These are phyloP conservation scores for Ogataea parapolymorpha DNA, from an alignment of 805 yeast genomes.

Conservation along the genomic window DNA sequence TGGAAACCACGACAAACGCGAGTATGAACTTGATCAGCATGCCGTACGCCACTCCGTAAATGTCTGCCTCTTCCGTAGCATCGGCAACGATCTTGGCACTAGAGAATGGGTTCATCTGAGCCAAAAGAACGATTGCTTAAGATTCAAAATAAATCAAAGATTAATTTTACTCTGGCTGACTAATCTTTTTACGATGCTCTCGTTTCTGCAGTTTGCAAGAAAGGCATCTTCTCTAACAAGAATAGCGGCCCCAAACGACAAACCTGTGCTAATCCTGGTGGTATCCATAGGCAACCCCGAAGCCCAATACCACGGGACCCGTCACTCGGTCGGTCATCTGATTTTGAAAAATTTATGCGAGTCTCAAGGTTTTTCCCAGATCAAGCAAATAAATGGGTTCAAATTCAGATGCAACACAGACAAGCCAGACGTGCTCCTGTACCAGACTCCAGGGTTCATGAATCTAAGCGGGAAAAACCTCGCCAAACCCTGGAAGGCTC, in stretches of 20 bases:
- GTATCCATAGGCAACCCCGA: constrained; percentile 81
- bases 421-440: constrained; percentile 37
- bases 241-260: constrained; percentile 13
- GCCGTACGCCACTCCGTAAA: constrained; percentile 18
- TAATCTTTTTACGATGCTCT: constrained; percentile 1
- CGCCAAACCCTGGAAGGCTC: constrained; percentile 43
- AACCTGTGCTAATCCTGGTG: constrained; percentile 30
- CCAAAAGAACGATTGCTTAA: no score
- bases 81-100: constrained; percentile 12
- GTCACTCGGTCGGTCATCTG: constrained; percentile 78
- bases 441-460: constrained; percentile 61
- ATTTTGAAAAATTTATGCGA: constrained; percentile 36
- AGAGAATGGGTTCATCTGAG: constrained; percentile 17
- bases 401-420: constrained; percentile 20
- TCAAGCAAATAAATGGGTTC: constrained; percentile 22
- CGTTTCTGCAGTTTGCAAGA: constrained; percentile 4
- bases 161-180: constrained; percentile 1
- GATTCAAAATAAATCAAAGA: background rate
- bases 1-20: constrained; percentile 21
- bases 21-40: constrained; percentile 24
- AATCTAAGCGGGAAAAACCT: constrained; percentile 66
- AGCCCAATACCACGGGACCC: constrained; percentile 51
- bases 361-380: constrained; percentile 20
- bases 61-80: constrained; percentile 6
- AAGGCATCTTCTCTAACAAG: constrained; percentile 8